Evolutionary conservation across 2,329 filamentous ascomycete genomes (phyloP), one percentile per base, ranked within the genome.

Genomic region (Aureobasidium sp.): DNA sequence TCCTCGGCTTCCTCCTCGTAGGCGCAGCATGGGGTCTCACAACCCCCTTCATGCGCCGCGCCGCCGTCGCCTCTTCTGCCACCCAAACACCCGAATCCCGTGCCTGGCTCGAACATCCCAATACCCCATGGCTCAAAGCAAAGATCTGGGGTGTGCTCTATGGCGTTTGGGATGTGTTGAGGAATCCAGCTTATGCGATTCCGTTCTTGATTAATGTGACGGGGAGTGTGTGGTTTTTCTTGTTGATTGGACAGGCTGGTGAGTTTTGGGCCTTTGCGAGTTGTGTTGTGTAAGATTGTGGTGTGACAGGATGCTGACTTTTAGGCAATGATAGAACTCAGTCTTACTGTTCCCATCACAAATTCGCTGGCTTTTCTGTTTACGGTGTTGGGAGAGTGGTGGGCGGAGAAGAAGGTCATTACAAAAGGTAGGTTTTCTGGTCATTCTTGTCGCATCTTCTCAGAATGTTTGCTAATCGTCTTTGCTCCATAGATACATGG

Each of bases 311-410:
- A 12, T 33, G 6, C 45, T n/a, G 27, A 31, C 2, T 11, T 17
- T 27, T 9, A 12, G 14, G 0, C 1, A n/a, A 11, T n/a, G 17
- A 3, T 68, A 94, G 93, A 97, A 74, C 72, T 97, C 68, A 96
- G 91, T 71, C 79, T 97, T 65, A 97, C 92, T 2, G 92, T 97
- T 0, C 93, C 93, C 1, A 94, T 97, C 65, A 92, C 93, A 1
- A 97, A 97, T 70, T 96, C 91, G 0, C 77, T 96, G 70, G 93
- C 93, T 0, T 97, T 97, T 68, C 75, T 97, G n/a, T 97, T 97
- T 71, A 97, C 93, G 0, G 92, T 97, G 1, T 70, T 97, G 14
- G 93, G 92, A 0, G 93, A 97, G 68, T 97, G 92, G 91, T 95
- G 88, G 80, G 91, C 93, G 0, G 93, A 97, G 69, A 85, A 85